A percentile compares a stretch with the other conserved stretches of the same genome.
phyloP scores from a whole-genome alignment of 78 protist species.

The Tieghemostelium lacteum region DNA sequence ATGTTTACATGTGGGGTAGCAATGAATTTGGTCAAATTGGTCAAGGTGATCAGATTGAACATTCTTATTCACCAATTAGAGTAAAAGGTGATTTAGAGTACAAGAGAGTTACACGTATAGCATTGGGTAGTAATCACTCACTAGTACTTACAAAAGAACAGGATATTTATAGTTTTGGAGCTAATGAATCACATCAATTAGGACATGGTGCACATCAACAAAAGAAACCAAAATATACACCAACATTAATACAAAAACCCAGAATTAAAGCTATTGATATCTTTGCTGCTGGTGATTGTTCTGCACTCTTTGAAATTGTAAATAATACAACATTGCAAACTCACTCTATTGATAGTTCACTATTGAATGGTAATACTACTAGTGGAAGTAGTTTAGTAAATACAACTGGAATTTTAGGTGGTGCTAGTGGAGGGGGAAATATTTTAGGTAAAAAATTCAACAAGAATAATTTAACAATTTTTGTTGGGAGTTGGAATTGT shows the following conservation, averaged over 20 bases:
- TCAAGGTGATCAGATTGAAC: conserved; percentile 38
- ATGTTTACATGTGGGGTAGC: conserved; percentile 38
- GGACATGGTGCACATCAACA: conserved; percentile 10
- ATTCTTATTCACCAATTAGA: background rate
- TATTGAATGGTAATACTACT: background rate
- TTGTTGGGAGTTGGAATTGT: conserved; percentile 79
- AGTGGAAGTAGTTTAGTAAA: background rate
- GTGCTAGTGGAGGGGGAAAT: background rate
- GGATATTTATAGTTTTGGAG: conserved; percentile 37
- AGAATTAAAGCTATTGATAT: conserved; percentile 47
- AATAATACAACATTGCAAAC: background rate
- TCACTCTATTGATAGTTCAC: background rate
- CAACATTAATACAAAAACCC: conserved; percentile 39
- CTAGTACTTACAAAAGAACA: background rate
- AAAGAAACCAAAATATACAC: background rate
- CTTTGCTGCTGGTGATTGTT: conserved; percentile 71
- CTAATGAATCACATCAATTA: conserved; percentile 13
- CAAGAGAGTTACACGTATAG: conserved; percentile 2
- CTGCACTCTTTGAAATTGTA: conserved; percentile 23
- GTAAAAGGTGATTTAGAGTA: conserved; percentile 30
- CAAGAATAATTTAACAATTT: conserved; percentile 14
- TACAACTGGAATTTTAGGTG: background rate
- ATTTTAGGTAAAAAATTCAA: no score
- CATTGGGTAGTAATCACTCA: conserved; percentile 41
- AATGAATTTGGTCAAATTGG: conserved; percentile 66